Base-by-base conservation (phyloP, 2,329 filamentous ascomycete genomes). In the Fusarium musae region DNA sequence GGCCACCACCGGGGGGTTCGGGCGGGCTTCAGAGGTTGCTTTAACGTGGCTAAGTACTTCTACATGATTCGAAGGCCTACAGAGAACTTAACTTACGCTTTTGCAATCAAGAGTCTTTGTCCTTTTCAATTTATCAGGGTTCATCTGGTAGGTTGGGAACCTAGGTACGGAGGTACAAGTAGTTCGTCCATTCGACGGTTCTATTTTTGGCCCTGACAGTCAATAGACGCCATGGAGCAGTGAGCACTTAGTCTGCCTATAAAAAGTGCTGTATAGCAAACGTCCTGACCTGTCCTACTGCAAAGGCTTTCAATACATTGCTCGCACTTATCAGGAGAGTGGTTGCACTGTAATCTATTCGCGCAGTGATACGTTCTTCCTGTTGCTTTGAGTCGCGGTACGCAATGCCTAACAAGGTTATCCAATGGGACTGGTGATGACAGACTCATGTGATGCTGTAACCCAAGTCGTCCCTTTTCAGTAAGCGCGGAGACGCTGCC, bases 381-480 rank as follows among this genome's bases (percentile, higher is more conserved):
- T 17, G 28, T 32, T 50, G n/a, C 57, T 47, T 47, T 52, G 39
- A 54, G 52, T 30, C 23, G 49, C 7, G 21, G 39, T 37, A 61
- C 58, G n/a, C 36, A 59, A 53, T 62, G 56, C 54, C 30, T 11
- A 46, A 46, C 46, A 57, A 67, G 65, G 71, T 50, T 75, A 69
- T 58, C 42, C 53, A 62, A 62, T 47, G 59, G 47, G 50, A 39
- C 49, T 36, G 44, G 30, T 63, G 52, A 63, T 63, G 64, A 68
- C 58, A 36, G 49, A 49, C 68, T 72, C 59, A 72, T 66, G 63
- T 70, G 62, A 63, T 75, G 69, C 71, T 69, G 26, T 56, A 43
- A 56, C 67, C 59, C 66, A 64, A 54, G 63, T n/a, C 13, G 39
- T 34, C 62, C 47, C 40, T 58, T 43, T 52, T 30, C 34, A 50